phyloP scores from a whole-genome alignment of 2,329 filamentous ascomycete species.

The Phialophora expanda region DNA sequence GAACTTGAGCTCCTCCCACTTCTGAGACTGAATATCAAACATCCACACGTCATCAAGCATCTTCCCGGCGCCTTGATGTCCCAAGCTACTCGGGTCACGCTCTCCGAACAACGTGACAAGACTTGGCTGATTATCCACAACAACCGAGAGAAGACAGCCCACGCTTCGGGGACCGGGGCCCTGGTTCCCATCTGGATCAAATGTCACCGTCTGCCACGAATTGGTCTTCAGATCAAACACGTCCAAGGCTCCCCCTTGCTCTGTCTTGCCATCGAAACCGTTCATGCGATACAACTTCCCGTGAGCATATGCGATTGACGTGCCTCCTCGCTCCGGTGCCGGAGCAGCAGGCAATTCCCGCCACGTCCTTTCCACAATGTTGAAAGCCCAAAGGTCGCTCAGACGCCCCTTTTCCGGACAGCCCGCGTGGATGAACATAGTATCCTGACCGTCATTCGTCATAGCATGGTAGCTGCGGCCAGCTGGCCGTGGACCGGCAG shows the following conservation, averaged over 20 bases:
- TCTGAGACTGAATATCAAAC: slow-evolving; percentile 46
- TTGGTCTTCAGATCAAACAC: slow-evolving; percentile 54
- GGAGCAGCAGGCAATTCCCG: slow-evolving; percentile 70
- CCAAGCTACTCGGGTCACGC: slow-evolving; percentile 58
- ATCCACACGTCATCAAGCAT: slow-evolving; percentile 61
- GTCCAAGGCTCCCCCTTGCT: slow-evolving; percentile 75
- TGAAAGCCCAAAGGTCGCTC: slow-evolving; percentile 79
- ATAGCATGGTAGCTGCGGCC: slow-evolving; percentile 74
- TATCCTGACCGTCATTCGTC: slow-evolving; percentile 67
- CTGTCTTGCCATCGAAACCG: slow-evolving; percentile 73
- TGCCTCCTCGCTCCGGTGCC: slow-evolving; percentile 68
- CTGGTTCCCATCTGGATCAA: neutral
- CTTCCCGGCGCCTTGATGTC: slow-evolving; percentile 62
- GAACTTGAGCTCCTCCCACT: slow-evolving; percentile 42
- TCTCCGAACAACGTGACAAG: slow-evolving; percentile 62
- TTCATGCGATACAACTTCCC: slow-evolving; percentile 77
- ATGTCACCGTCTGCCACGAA: slow-evolving; percentile 46
- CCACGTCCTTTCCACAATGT: slow-evolving; percentile 69
- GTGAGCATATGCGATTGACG: slow-evolving; percentile 68
- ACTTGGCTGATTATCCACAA: slow-evolving; percentile 44
- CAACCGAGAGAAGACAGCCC: slow-evolving; percentile 52
- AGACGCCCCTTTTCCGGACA: slow-evolving; percentile 68
- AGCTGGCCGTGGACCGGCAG: slow-evolving; percentile 58
- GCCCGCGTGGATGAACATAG: slow-evolving; percentile 77
- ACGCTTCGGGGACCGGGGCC: slow-evolving; percentile 60